Conservation (phyloP, 495 filamentous ascomycete genomes). For the Hyaloscypha finlandica region DNA sequence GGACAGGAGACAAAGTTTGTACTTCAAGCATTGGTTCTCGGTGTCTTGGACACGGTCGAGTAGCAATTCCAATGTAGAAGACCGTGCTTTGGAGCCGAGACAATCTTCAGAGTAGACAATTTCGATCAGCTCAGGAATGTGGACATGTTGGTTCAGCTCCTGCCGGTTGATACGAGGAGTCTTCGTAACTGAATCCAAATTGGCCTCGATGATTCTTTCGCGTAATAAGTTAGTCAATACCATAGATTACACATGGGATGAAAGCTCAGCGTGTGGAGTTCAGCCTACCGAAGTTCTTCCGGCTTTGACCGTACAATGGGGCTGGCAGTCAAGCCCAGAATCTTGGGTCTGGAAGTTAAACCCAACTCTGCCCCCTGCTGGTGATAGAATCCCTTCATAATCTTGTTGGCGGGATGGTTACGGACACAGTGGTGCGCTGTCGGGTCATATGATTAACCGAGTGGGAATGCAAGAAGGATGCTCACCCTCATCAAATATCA, state of each 20-base stretch:
- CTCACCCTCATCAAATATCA: constrained; percentile 88
- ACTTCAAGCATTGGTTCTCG: constrained; percentile 51
- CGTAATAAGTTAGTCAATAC: not conserved
- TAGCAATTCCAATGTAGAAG: constrained; percentile 37
- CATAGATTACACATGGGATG: not conserved
- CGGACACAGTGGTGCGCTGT: constrained; percentile 68
- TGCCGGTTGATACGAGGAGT: constrained; percentile 68
- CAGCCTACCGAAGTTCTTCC: constrained; percentile 20
- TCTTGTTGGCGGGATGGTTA: constrained; percentile 42
- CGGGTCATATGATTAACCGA: not conserved
- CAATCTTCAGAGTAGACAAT: constrained; percentile 45
- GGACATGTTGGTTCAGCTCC: constrained; percentile 66
- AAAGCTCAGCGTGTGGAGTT: not conserved
- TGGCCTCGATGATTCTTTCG: not conserved
- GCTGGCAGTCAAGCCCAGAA: constrained; percentile 87
- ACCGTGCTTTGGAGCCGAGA: constrained; percentile 46
- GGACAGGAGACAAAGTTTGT: constrained; percentile 29
- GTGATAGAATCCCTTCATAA: constrained; percentile 1
- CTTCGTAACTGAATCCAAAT: constrained; percentile 32
- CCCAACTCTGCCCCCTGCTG: constrained; percentile 73
- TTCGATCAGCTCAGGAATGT: constrained; percentile 60
- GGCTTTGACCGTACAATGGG: constrained; percentile 63
- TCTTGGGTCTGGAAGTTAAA: constrained; percentile 64
- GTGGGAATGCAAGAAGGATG: not conserved
- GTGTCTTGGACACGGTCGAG: constrained; percentile 66